Evolutionary conservation across 371 early-diverging fungal genomes (phyloP).

Genomic region (Chytridium lagenaria): DNA sequence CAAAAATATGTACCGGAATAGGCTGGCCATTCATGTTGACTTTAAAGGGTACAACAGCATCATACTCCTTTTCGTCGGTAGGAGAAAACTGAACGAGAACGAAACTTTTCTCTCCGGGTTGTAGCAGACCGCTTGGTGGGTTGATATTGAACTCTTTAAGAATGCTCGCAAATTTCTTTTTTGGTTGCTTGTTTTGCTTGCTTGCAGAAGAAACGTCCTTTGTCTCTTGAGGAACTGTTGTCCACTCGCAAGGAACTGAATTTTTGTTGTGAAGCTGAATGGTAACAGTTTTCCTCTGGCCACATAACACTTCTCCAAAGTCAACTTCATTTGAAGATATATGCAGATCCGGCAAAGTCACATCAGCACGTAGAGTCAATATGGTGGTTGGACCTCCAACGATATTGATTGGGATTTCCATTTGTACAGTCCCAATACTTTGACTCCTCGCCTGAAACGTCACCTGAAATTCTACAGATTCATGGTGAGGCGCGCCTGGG

Average conservation of each 20-base stretch:
- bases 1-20: slow-evolving; percentile 45
- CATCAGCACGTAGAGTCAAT: slow-evolving; percentile 47
- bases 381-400: slow-evolving; percentile 53
- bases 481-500: slow-evolving; percentile 45
- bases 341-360: slow-evolving; percentile 55
- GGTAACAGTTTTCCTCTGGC: slow-evolving; percentile 50
- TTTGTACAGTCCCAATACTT: slow-evolving; percentile 32
- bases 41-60: slow-evolving; percentile 47
- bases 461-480: slow-evolving; percentile 49
- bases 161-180: slow-evolving; percentile 31
- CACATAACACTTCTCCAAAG: slow-evolving; percentile 61
- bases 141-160: slow-evolving; percentile 53
- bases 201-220: slow-evolving; percentile 19
- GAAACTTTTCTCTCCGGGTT: slow-evolving; percentile 50
- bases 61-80: slow-evolving; percentile 49
- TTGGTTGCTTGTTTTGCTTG: slow-evolving; percentile 14
- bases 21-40: slow-evolving; percentile 49
- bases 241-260: slow-evolving; percentile 58
- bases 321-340: slow-evolving; percentile 50
- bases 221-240: slow-evolving; percentile 8
- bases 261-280: slow-evolving; percentile 52
- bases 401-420: slow-evolving; percentile 49
- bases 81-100: slow-evolving; percentile 52
- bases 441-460: slow-evolving; percentile 50
- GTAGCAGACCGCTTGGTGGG: slow-evolving; percentile 47